Evolutionary conservation across 1,284 basidiomycete genomes (phyloP), one percentile per base, ranked within the genome.

Genomic region (Heterobasidion irregulare): DNA sequence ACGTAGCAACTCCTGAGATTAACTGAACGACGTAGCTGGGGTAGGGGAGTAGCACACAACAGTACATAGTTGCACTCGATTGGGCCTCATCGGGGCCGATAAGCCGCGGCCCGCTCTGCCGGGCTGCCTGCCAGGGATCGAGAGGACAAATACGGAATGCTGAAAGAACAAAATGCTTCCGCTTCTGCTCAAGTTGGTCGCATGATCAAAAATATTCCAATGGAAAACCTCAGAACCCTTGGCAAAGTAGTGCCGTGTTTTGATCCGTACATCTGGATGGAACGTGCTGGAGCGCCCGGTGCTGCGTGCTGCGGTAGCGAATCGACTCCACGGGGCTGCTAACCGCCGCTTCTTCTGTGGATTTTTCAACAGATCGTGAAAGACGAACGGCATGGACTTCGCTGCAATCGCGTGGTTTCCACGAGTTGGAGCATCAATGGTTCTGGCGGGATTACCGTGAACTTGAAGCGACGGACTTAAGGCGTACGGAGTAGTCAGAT

Each of bases 1-100:
- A 79, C 57, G 74, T 74, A 35, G 76, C 75, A n/a, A 61, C 57
- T 26, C 61, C 59, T 12, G 52, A 47, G 35, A 32, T 55, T 15
- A 50, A 50, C 32, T 47, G 18, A 35, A 36, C 35, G 47, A 41
- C 38, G 10, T 10, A n/a, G 38, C 38, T 10, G 38, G 38, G 38
- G n/a, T 41, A 41, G 5, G 3, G 38, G 38, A 18, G 38, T 41
- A n/a, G 38, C 38, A 41, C 38, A 41, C 38, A 41, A 6, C 8
- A 41, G 10, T 41, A 41, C 10, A 41, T 41, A n/a, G 38, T 10
- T n/a, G n/a, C n/a, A n/a, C 38, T 10, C 38, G 38, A 26, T 26
- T 5, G 4, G 4, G 26, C 26, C 3, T 26, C 4, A 26, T 26
- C 26, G 26, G 26, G 26, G 26, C 26, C 4, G 26, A 26, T 26